Evolutionary conservation across 2,329 filamentous ascomycete species (phyloP).

Genomic region (Neofusicoccum sp.): DNA sequence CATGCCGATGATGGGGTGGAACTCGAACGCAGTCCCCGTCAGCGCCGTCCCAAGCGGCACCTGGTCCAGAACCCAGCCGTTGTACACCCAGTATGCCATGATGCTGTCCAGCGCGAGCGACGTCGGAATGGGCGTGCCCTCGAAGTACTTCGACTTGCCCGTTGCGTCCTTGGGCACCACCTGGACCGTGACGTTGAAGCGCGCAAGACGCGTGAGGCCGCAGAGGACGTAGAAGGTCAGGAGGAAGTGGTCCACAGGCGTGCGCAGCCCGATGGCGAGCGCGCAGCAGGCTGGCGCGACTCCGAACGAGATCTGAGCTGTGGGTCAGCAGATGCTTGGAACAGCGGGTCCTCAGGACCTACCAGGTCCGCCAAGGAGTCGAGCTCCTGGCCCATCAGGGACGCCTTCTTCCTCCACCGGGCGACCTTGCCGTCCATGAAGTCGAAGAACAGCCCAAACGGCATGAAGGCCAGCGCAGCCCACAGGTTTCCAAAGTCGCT

Average conservation of each 20-base stretch:
- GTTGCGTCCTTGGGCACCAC: slow-evolving; percentile 86
- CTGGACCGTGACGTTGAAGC: slow-evolving; percentile 94
- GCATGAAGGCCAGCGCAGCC: slow-evolving; percentile 80
- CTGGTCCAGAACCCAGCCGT: slow-evolving; percentile 74
- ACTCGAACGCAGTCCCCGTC: slow-evolving; percentile 67
- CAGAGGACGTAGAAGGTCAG: slow-evolving; percentile 91
- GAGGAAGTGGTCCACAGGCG: slow-evolving; percentile 74
- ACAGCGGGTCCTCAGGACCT: slow-evolving; percentile 35
- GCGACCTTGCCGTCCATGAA: slow-evolving; percentile 97
- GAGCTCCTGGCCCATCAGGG: slow-evolving; percentile 95
- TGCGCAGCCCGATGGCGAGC: slow-evolving; percentile 85
- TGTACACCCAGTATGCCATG: slow-evolving; percentile 86
- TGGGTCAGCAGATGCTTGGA: not conserved
- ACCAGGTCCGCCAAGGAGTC: slow-evolving; percentile 95
- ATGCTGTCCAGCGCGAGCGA: slow-evolving; percentile 75
- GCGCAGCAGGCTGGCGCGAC: slow-evolving; percentile 83
- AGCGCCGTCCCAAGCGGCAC: slow-evolving; percentile 74
- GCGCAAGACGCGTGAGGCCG: slow-evolving; percentile 86
- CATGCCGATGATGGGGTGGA: slow-evolving; percentile 77
- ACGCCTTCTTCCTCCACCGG: slow-evolving; percentile 94
- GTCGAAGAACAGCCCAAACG: slow-evolving; percentile 93
- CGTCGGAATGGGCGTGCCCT: slow-evolving; percentile 94
- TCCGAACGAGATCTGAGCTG: slow-evolving; percentile 84
- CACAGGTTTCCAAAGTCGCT: slow-evolving; percentile 68
- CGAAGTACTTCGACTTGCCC: slow-evolving; percentile 93